Evolutionary conservation across 176 grass and related monocot genomes (phyloP), one percentile per base, ranked within the genome.

Genomic region (Avena eriantha): DNA sequence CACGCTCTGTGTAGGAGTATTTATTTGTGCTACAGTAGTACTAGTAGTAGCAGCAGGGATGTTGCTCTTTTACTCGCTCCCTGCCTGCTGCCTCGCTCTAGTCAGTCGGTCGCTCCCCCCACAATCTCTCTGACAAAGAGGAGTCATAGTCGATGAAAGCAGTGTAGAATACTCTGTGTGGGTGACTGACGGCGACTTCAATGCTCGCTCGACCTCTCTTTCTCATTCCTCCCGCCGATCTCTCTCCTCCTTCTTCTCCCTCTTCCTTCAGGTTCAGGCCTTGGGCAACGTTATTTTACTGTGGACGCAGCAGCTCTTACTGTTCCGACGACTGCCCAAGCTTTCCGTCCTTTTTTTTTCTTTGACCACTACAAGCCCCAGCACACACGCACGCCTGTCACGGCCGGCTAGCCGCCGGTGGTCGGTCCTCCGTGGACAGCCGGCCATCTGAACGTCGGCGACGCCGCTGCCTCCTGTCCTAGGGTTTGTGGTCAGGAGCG

Each of bases 91-190:
- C 53, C 50, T 55, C 5, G 31, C 83, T 78, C 63, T 33, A 36
- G 39, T 43, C 60, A 69, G 82, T 39, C 87, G 74, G 39, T 41
- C 39, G 39, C 39, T 66, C 58, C 19, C 79, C 55, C 65, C 84
- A 23, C 79, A 64, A 83, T 89, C 45, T 76, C 35, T 96, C 94
- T 97, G 94, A 94, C 92, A 97, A 97, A 94, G 92, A 94, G 90
- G 88, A 90, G 94, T 94, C 94, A 85, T 92, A 94, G 88, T 97
- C 85, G 87, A 93, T 75, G 84, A 94, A 92, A 93, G 90, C 90
- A 94, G 87, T 90, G 87, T 92, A 94, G 90, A 92, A 94, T 97
- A 90, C 94, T 92, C 94, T 92, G 87, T 92, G 86, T 90, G 89
- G 85, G 56, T 54, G 84, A 77, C 94, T 97, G 92, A 94, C 87